Evolutionary conservation across 495 filamentous ascomycete genomes (phyloP), one percentile per base, ranked within the genome.

Genomic region (Stereocaulon alpinum): DNA sequence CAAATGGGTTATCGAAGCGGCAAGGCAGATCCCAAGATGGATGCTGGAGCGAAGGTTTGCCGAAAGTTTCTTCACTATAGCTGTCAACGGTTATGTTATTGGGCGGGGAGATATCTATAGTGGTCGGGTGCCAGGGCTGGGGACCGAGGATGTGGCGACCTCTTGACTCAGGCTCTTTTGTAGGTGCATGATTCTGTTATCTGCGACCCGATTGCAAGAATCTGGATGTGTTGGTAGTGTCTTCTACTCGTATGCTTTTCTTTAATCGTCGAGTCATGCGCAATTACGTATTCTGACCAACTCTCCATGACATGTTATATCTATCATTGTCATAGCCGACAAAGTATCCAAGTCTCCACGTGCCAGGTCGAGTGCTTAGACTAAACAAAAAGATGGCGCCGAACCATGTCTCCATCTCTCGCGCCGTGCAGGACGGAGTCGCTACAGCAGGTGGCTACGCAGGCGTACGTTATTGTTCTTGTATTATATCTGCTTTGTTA

Each of bases 361-460:
- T 24, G 24, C 24, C 24, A 24, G 24, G 24, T 24, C 3, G 24
- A 24, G 24, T 24, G 3, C 24, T 24, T 24, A 1, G 24, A 24
- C 24, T 24, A 24, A 34, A 29, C 34, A 34, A 27, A 5, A 17
- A 6, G 7, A 55, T 55, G 52, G 32, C 52, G 17, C 29, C 52
- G 14, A 42, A 55, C 52, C 34, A 55, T 12, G 42, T 41, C 6
- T 50, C 52, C 18, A 27, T 59, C 30, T 24, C 43, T 6, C 56
- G 56, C 18, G 44, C 44, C 2, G 24, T 55, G 40, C 18, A 60
- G 12, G 40, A 18, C 22, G 60, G 43, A 5, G 51, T 61, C 17
- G 60, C 60, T 1, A 37, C 42, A 32, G 60, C 60, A 0, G 60
- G 60, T 44, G 53, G 30, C 20, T 43, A 48, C n/a, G 60, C 60